These are phyloP conservation scores for Auxenochlorella pyrenoidosa DNA, from an alignment of 139 green algal species.

Conservation along the genomic window DNA sequence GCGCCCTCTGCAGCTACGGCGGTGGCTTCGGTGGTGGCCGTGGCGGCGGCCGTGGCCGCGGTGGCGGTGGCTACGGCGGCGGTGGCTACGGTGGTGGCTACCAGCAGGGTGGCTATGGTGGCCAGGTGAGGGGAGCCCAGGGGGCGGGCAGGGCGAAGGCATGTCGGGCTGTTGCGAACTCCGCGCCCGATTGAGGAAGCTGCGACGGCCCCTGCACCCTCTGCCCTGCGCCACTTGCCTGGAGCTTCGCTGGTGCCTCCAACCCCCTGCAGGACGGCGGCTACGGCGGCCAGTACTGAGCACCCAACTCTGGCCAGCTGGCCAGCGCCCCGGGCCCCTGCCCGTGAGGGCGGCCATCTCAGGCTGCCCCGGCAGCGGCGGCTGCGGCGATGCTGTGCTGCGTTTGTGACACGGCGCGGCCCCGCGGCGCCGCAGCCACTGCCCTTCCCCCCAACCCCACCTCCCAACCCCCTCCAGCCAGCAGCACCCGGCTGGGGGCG, in stretches of 20 bases:
- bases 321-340: neutral
- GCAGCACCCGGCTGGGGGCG: constrained; percentile 22
- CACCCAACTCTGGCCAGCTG: neutral
- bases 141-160: too few species aligned
- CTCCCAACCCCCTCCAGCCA: constrained; percentile 24
- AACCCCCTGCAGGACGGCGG: constrained; percentile 5
- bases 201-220: too few species aligned
- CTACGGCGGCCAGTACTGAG: constrained; percentile 32
- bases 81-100: constrained; percentile 41
- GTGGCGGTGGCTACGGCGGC: constrained; percentile 40
- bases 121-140: neutral
- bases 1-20: neutral
- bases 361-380: neutral
- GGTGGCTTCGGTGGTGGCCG: constrained; percentile 26
- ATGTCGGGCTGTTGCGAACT: too few species aligned
- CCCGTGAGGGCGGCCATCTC: too few species aligned
- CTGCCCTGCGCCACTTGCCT: too few species aligned
- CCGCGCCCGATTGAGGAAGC: too few species aligned
- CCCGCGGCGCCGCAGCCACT: neutral
- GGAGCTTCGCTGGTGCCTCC: neutral
- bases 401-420: neutral
- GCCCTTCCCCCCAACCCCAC: neutral
- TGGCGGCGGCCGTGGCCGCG: constrained; percentile 1
- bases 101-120: constrained; percentile 21
- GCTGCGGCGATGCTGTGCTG: neutral